phyloP scores from a whole-genome alignment of 805 yeast species.

The Yamadazyma takamatsuzukensis region DNA sequence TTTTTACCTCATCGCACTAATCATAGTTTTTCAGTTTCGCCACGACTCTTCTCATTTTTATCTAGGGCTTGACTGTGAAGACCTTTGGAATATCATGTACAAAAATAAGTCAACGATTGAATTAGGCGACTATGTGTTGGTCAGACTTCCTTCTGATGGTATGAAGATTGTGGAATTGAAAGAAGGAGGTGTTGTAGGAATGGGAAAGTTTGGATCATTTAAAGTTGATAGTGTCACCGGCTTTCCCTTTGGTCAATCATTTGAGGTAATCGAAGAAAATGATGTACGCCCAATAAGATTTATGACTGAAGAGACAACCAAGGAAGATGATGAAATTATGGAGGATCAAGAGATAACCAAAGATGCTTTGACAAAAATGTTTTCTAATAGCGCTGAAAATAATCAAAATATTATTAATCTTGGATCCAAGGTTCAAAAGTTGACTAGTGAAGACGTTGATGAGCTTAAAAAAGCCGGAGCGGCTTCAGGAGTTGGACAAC shows the following conservation, averaged over 20 bases:
- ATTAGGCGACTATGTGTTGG: constrained; percentile 53
- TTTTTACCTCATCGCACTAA: constrained; percentile 9
- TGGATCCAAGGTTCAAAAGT: constrained; percentile 68
- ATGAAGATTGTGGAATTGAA: constrained; percentile 67
- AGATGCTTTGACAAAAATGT: constrained; percentile 34
- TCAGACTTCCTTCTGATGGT: constrained; percentile 80
- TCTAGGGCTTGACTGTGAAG: constrained; percentile 6
- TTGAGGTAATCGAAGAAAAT: constrained; percentile 68
- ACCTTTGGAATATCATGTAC: constrained; percentile 1
- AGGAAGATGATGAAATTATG: constrained; percentile 26
- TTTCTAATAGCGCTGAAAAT: constrained; percentile 49
- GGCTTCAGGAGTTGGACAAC: constrained; percentile 62
- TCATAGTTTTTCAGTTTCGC: constrained; percentile 1
- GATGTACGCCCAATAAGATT: constrained; percentile 48
- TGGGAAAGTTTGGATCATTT: constrained; percentile 93
- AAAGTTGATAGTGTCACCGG: constrained; percentile 73
- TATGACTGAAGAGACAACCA: constrained; percentile 23
- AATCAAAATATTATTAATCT: constrained; percentile 65
- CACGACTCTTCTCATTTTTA: not conserved
- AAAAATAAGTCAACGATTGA: constrained; percentile 29
- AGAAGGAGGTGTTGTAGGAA: constrained; percentile 55
- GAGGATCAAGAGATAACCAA: constrained; percentile 37
- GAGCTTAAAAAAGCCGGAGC: constrained; percentile 68
- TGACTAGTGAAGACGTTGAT: constrained; percentile 81
- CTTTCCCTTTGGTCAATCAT: constrained; percentile 81